Conservation (phyloP, 2,329 filamentous ascomycete species). For the Herpotrichia juniperi region DNA sequence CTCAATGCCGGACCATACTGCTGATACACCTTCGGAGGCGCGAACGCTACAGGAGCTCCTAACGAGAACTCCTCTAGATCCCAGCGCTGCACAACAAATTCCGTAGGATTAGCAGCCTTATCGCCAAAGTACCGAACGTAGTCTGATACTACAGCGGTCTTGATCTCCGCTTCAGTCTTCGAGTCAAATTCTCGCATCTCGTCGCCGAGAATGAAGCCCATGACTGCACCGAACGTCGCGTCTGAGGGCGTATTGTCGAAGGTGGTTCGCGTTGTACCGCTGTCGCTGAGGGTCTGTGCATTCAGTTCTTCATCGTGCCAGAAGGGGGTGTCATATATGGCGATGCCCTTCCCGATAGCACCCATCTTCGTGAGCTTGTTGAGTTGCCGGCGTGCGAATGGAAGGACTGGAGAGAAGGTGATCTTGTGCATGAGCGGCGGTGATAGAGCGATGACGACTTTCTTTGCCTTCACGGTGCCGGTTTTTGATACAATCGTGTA, state of each 20-base stretch:
- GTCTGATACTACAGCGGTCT: constrained; percentile 13
- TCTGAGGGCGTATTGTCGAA: constrained; percentile 26
- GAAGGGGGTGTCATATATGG: constrained; percentile 53
- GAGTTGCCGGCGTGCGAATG: constrained; percentile 46
- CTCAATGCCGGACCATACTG: constrained; percentile 19
- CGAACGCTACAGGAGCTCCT: constrained; percentile 24
- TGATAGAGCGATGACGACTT: constrained; percentile 58
- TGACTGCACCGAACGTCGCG: constrained; percentile 22
- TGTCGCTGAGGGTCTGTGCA: constrained; percentile 42
- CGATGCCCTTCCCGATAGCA: constrained; percentile 60
- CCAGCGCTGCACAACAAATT: constrained; percentile 29
- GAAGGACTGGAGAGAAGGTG: constrained; percentile 55
- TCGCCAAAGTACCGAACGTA: constrained; percentile 22
- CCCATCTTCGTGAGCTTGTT: constrained; percentile 49
- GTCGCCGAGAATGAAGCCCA: constrained; percentile 30
- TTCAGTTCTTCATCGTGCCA: constrained; percentile 55
- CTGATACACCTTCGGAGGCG: constrained; percentile 18
- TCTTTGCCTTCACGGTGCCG: constrained; percentile 44
- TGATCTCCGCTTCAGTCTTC: constrained; percentile 1
- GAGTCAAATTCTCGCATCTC: constrained; percentile 22
- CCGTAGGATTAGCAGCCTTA: constrained; percentile 15
- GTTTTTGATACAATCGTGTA: constrained; percentile 21
- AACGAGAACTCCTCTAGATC: constrained; percentile 25
- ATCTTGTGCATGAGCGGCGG: constrained; percentile 55
- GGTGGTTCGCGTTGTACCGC: constrained; percentile 14